phyloP scores from a whole-genome alignment of 2,329 filamentous ascomycete genomes.

The Sclerotinia spermophila region DNA sequence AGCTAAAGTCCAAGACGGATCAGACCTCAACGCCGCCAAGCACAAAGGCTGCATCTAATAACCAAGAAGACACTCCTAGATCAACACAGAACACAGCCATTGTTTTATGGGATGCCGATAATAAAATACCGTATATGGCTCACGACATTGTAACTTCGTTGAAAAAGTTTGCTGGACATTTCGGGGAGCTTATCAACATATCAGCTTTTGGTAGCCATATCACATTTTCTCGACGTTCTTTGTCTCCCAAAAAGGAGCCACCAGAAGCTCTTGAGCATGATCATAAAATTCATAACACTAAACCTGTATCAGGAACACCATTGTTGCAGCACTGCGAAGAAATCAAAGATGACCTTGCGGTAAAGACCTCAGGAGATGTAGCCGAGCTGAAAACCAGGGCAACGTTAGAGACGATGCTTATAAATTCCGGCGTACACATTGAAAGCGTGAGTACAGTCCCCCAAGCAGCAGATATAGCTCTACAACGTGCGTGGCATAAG shows the following conservation, averaged over 20 bases:
- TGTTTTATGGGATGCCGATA: neutral
- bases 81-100: neutral
- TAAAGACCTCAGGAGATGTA: neutral
- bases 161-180: neutral
- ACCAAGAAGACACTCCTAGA: too few relatives aligned
- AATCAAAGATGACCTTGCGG: neutral
- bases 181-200: neutral
- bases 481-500: neutral
- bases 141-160: neutral
- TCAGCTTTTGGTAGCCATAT: neutral
- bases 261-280: neutral
- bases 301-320: neutral
- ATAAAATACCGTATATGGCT: neutral
- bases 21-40: neutral
- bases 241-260: neutral
- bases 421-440: neutral
- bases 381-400: too few relatives aligned
- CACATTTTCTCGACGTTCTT: neutral
- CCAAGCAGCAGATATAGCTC: neutral
- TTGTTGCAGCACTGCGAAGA: neutral
- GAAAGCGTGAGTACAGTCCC: neutral
- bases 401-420: neutral
- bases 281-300: neutral
- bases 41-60: neutral
- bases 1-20: neutral